Conservation (phyloP, 306 rosid species). For the Prunus armeniaca region DNA sequence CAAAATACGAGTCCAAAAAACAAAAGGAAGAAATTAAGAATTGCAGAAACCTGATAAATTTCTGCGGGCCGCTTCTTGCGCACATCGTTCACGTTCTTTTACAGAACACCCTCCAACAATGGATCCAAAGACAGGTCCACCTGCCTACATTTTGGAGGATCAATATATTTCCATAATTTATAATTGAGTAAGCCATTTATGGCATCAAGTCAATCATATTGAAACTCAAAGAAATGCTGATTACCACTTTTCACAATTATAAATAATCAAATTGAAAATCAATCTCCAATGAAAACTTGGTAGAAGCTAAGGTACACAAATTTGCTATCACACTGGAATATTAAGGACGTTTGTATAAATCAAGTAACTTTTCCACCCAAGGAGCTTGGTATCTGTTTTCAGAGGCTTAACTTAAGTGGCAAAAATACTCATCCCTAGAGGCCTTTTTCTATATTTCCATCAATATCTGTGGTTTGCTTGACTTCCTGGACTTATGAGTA, state of each 20-base stretch:
- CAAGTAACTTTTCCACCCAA: no score
- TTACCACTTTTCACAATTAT: background rate
- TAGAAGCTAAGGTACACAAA: background rate
- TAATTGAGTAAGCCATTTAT: background rate
- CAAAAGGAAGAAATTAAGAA: background rate
- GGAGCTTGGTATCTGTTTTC: background rate
- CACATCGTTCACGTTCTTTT: slow-evolving; percentile 79
- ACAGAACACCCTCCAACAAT: slow-evolving; percentile 78
- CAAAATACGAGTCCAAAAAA: background rate
- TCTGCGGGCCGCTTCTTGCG: slow-evolving; percentile 74
- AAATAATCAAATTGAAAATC: background rate
- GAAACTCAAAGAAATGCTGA: background rate
- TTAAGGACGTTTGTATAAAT: no score
- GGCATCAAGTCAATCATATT: no score
- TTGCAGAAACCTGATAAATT: slow-evolving; percentile 65
- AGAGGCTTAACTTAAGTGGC: background rate
- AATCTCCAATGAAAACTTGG: background rate
- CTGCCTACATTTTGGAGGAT: slow-evolving; percentile 49
- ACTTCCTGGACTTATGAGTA: no score
- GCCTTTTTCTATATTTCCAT: no score
- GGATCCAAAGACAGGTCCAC: slow-evolving; percentile 78
- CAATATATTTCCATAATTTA: slow-evolving; percentile 6
- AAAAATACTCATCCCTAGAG: background rate
- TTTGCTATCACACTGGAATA: background rate
- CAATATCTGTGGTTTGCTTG: no score